Percentiles rank a stretch among this genome's conserved stretches.
These are phyloP conservation scores for Candida smagusa DNA, from an alignment of 1,139 yeast species.

Conservation along the genomic window DNA sequence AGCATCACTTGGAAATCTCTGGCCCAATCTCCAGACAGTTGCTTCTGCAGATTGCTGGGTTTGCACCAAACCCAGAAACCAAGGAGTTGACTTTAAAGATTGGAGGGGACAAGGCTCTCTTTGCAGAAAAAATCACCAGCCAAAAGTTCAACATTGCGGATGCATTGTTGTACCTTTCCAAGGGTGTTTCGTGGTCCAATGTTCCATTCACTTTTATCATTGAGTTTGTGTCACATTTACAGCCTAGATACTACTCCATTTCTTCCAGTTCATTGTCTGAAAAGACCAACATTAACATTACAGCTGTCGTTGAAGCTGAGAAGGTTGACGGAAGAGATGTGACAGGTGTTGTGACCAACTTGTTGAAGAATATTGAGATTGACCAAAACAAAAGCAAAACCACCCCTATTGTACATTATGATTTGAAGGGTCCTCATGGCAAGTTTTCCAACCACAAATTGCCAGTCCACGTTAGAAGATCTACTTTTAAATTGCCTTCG, in stretches of 20 bases:
- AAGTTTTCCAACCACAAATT: slow-evolving; percentile 55
- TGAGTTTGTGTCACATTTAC: slow-evolving; percentile 77
- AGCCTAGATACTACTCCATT: slow-evolving; percentile 95
- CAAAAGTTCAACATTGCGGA: slow-evolving; percentile 74
- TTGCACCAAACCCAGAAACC: slow-evolving; percentile 69
- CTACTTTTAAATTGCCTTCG: slow-evolving; percentile 91
- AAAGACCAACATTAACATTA: slow-evolving; percentile 71
- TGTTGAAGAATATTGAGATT: slow-evolving; percentile 69
- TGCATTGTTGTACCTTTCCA: slow-evolving; percentile 59
- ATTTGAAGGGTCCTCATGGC: slow-evolving; percentile 78
- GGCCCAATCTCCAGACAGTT: slow-evolving; percentile 94
- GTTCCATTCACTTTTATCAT: slow-evolving; percentile 85
- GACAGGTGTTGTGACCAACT: slow-evolving; percentile 89
- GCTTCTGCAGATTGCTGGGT: slow-evolving; percentile 71
- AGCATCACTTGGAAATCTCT: slow-evolving; percentile 86
- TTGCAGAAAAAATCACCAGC: slow-evolving; percentile 61
- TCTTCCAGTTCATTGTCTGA: slow-evolving; percentile 85
- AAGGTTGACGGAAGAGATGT: slow-evolving; percentile 43
- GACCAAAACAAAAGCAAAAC: slow-evolving; percentile 50
- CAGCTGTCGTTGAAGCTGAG: slow-evolving; percentile 90
- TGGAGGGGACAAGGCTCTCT: slow-evolving; percentile 65
- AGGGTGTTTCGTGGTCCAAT: slow-evolving; percentile 60
- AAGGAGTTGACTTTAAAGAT: slow-evolving; percentile 52
- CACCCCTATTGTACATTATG: slow-evolving; percentile 56
- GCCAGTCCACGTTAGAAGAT: slow-evolving; percentile 92